Evolutionary conservation across 176 grass and related monocot genomes (phyloP).

Genomic region (Oryza glaberrima): DNA sequence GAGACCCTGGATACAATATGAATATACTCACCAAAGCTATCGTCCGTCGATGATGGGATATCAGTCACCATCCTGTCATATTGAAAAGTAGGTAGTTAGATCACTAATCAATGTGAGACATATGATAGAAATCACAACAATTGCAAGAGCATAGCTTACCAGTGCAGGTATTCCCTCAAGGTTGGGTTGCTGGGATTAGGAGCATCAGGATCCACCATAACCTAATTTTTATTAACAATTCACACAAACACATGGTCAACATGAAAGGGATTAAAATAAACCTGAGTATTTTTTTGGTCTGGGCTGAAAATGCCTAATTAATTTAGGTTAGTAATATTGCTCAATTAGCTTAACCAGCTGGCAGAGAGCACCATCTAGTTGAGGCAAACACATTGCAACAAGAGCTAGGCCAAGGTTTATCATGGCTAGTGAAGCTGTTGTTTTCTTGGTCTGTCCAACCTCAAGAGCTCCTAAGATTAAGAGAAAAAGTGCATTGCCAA

Average conservation of each 20-base stretch:
- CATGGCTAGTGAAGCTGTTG: constrained; percentile 10
- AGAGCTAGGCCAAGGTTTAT: constrained; percentile 22
- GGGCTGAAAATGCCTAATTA: constrained; percentile 19
- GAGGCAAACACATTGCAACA: not conserved
- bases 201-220: constrained; percentile 98
- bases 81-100: constrained; percentile 28
- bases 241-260: constrained; percentile 50
- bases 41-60: constrained; percentile 78
- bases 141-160: constrained; percentile 49
- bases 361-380: constrained; percentile 2
- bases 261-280: constrained; percentile 50
- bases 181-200: constrained; percentile 84
- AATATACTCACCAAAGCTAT: constrained; percentile 78
- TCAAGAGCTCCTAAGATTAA: constrained; percentile 30
- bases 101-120: not conserved
- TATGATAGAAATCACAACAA: not conserved
- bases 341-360: not conserved
- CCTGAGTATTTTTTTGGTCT: constrained; percentile 21
- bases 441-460: constrained; percentile 16
- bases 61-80: constrained; percentile 86
- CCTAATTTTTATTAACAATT: constrained; percentile 55
- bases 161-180: constrained; percentile 87
- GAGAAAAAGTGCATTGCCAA: constrained; percentile 9
- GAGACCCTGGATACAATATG: not conserved
- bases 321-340: constrained; percentile 8